These are phyloP conservation scores for Gastrolobium villosum DNA, from an alignment of 306 rosid species.

Conservation along the genomic window DNA sequence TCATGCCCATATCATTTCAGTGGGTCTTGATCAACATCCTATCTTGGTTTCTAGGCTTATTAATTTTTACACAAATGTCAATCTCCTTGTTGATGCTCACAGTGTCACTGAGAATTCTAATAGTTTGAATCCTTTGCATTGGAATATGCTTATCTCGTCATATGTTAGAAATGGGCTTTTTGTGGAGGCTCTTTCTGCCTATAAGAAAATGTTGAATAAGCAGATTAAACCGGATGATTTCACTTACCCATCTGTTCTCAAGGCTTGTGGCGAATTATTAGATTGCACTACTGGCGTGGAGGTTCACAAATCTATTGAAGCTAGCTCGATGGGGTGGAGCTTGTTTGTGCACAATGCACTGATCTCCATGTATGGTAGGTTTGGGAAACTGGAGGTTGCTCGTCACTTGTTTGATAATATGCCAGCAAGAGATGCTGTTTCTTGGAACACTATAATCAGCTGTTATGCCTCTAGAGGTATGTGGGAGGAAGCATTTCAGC, in stretches of 20 bases:
- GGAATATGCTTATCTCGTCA: slow-evolving; percentile 80
- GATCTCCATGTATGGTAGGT: slow-evolving; percentile 84
- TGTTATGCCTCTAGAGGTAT: slow-evolving; percentile 73
- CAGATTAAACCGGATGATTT: slow-evolving; percentile 73
- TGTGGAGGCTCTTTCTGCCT: slow-evolving; percentile 65
- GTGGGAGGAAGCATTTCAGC: slow-evolving; percentile 79
- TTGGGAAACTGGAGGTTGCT: slow-evolving; percentile 78
- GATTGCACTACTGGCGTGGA: slow-evolving; percentile 70
- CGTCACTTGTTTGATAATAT: slow-evolving; percentile 74
- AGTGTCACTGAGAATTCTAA: slow-evolving; percentile 58
- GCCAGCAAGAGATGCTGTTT: slow-evolving; percentile 74
- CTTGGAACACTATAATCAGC: slow-evolving; percentile 86
- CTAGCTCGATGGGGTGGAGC: slow-evolving; percentile 60
- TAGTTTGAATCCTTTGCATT: slow-evolving; percentile 68
- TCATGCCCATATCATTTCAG: slow-evolving; percentile 65
- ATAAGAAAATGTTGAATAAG: slow-evolving; percentile 72
- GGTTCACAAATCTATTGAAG: slow-evolving; percentile 72
- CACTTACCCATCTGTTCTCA: slow-evolving; percentile 84
- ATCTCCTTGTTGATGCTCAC: slow-evolving; percentile 65
- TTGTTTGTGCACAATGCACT: slow-evolving; percentile 86
- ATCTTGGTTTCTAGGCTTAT: slow-evolving; percentile 75
- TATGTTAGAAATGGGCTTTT: slow-evolving; percentile 66
- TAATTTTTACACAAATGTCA: slow-evolving; percentile 63
- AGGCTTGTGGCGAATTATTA: slow-evolving; percentile 81
- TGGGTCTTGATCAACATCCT: slow-evolving; percentile 68